phyloP scores from a whole-genome alignment of 495 filamentous ascomycete species.

The Daldinia vernicosa region DNA sequence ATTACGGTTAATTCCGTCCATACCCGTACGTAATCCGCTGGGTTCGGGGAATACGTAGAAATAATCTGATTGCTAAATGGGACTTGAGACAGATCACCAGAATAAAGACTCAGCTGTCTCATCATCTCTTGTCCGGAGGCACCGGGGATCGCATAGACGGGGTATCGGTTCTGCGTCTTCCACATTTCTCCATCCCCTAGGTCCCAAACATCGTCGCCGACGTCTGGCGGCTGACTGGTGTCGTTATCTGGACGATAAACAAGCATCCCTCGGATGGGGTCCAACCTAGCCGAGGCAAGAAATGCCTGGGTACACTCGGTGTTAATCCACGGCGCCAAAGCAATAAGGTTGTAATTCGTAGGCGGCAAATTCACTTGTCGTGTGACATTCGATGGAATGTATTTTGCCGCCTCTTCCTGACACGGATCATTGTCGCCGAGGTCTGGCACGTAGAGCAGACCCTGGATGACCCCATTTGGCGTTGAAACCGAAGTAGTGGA shows the following conservation, averaged over 20 bases:
- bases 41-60: constrained; percentile 69
- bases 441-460: constrained; percentile 84
- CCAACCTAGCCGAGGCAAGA: constrained; percentile 66
- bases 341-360: constrained; percentile 71
- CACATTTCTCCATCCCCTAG: constrained; percentile 70
- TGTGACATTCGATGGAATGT: constrained; percentile 79
- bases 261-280: constrained; percentile 71
- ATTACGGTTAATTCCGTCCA: constrained; percentile 58
- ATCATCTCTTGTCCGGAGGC: constrained; percentile 71
- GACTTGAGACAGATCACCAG: constrained; percentile 70
- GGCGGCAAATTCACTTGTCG: constrained; percentile 73
- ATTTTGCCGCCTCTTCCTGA: constrained; percentile 60
- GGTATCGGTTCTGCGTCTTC: constrained; percentile 71
- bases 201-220: constrained; percentile 68
- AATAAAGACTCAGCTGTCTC: constrained; percentile 75
- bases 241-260: constrained; percentile 75
- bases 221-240: constrained; percentile 66
- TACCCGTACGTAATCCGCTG: constrained; percentile 63
- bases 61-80: constrained; percentile 66
- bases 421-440: constrained; percentile 67
- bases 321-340: constrained; percentile 88
- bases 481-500: constrained; percentile 66
- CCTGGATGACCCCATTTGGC: constrained; percentile 65
- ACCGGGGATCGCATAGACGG: constrained; percentile 85
- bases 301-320: constrained; percentile 73